Evolutionary conservation across 805 yeast genomes (phyloP).

Genomic region (Myxozyma lipomycoides): DNA sequence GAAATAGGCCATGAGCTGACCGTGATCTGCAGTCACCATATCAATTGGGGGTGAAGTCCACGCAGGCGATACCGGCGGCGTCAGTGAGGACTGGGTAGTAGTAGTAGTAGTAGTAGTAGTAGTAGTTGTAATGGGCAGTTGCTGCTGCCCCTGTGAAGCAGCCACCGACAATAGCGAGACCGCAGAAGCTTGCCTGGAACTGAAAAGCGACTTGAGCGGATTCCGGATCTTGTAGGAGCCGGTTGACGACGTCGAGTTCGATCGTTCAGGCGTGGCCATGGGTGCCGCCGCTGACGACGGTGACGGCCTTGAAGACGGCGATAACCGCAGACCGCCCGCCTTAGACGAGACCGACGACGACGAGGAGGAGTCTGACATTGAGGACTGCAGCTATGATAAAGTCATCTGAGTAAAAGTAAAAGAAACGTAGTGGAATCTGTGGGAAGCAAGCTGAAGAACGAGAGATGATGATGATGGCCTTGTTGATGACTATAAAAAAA

Average conservation of each 20-base stretch:
- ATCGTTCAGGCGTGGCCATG: not conserved
- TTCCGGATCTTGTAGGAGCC: not conserved
- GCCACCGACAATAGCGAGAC: not conserved
- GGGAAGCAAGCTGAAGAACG: too few relatives aligned
- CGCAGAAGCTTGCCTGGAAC: not conserved
- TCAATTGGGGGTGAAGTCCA: not conserved
- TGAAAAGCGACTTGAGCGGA: not conserved
- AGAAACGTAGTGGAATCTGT: too few relatives aligned
- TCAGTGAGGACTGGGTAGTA: not conserved
- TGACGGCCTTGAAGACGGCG: not conserved
- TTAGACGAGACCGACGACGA: not conserved
- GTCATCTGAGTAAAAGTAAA: too few relatives aligned
- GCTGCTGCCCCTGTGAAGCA: not conserved
- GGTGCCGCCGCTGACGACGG: not conserved
- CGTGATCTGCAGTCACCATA: not conserved
- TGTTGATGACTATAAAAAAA: too few relatives aligned
- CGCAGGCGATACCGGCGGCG: not conserved
- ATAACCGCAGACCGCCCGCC: not conserved
- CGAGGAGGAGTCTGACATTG: not conserved
- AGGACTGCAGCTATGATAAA: not conserved
- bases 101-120: not conserved
- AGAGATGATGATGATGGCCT: too few relatives aligned
- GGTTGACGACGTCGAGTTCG: not conserved
- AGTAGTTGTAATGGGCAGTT: not conserved
- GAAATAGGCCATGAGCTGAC: not conserved